These are phyloP conservation scores for Cairneyella variabilis DNA, from an alignment of 495 filamentous ascomycete genomes.

Conservation along the genomic window DNA sequence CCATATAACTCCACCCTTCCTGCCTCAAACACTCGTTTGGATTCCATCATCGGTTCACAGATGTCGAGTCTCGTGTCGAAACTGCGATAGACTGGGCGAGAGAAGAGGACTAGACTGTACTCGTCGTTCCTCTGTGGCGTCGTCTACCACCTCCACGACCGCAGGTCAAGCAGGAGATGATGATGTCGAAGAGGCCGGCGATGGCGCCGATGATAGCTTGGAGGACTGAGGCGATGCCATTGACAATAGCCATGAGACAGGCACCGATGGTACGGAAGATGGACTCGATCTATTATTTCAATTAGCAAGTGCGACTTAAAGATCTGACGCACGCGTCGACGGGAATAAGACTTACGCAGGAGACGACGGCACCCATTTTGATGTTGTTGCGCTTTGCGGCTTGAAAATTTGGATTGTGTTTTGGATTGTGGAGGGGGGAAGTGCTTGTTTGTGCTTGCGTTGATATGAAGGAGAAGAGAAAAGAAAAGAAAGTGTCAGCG, in stretches of 20 bases:
- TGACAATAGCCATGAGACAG: conserved; percentile 79
- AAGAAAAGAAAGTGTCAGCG: not conserved
- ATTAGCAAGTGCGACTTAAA: too few species aligned
- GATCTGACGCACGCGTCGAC: too few species aligned
- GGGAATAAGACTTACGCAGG: conserved; percentile 84
- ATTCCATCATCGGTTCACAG: not conserved
- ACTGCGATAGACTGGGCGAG: not conserved
- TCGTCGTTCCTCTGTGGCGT: conserved; percentile 6
- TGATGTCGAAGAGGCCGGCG: conserved; percentile 72
- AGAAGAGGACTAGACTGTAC: conserved; percentile 17
- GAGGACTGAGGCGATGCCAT: conserved; percentile 71
- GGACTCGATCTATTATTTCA: conserved; percentile 67
- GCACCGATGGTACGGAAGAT: conserved; percentile 81
- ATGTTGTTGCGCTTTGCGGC: conserved; percentile 16
- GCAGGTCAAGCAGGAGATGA: conserved; percentile 87
- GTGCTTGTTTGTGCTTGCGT: not conserved
- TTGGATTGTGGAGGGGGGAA: not conserved
- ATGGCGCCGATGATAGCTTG: conserved; percentile 79
- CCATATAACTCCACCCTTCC: not conserved
- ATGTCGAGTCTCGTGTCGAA: not conserved
- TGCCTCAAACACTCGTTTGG: not conserved
- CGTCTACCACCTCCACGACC: conserved; percentile 44
- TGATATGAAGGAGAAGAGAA: not conserved
- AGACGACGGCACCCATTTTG: conserved; percentile 93
- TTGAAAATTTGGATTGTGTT: conserved; percentile 14